Conservation (phyloP, 805 yeast species). For the Vanderwaltozyma tropicalis region DNA sequence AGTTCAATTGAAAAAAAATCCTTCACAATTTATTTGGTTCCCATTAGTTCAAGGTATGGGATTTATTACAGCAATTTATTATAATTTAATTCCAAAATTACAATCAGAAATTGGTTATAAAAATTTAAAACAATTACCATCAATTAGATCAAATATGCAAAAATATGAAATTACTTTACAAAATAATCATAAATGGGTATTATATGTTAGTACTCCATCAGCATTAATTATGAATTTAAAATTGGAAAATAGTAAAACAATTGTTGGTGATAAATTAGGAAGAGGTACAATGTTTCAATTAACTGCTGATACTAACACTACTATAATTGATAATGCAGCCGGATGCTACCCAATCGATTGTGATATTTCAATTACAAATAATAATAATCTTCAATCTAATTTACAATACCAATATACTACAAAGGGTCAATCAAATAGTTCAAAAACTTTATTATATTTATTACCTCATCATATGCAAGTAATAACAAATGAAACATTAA, state of each 20-base stretch:
- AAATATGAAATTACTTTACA: slow-evolving; percentile 48
- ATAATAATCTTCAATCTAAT: background rate
- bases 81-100: slow-evolving; percentile 42
- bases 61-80: slow-evolving; percentile 57
- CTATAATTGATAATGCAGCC: slow-evolving; percentile 45
- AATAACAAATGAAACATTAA: slow-evolving; percentile 18
- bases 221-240: background rate
- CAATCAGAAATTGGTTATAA: slow-evolving; percentile 59
- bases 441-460: slow-evolving; percentile 42
- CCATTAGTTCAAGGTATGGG: slow-evolving; percentile 81
- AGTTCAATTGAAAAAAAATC: slow-evolving; percentile 18
- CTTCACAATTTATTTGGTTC: slow-evolving; percentile 34
- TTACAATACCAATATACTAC: slow-evolving; percentile 30
- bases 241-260: background rate
- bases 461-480: slow-evolving; percentile 52
- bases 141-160: slow-evolving; percentile 32
- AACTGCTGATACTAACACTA: background rate
- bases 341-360: slow-evolving; percentile 48
- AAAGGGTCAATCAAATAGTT: slow-evolving; percentile 37
- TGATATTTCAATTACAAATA: background rate
- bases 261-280: background rate
- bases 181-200: slow-evolving; percentile 53
- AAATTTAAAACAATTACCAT: slow-evolving; percentile 29
- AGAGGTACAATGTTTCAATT: slow-evolving; percentile 4
- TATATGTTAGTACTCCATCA: slow-evolving; percentile 34